Evolutionary conservation across 139 green algal genomes (phyloP).

Genomic region (Pleodorina starrii): DNA sequence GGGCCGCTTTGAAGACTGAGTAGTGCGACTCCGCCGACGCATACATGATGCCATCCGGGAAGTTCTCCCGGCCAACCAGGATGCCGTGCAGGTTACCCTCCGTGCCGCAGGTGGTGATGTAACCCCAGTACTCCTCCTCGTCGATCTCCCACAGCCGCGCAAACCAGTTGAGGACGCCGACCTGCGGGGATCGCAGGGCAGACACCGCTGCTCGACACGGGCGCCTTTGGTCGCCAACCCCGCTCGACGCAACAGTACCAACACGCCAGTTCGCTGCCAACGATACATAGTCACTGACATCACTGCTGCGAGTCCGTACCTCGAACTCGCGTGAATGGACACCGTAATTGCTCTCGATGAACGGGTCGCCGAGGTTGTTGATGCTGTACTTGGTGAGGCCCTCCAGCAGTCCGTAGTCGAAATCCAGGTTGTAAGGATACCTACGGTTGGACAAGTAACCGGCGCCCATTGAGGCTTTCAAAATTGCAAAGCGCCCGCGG

Average conservation of each 20-base stretch:
- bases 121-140: constrained; percentile 95
- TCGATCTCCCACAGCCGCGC: constrained; percentile 96
- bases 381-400: constrained; percentile 93
- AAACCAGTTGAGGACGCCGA: constrained; percentile 98
- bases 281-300: no score
- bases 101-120: constrained; percentile 99
- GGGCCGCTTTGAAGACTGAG: constrained; percentile 96
- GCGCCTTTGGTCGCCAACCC: no score
- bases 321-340: constrained; percentile 94
- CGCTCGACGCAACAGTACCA: not conserved
- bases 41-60: constrained; percentile 94
- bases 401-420: constrained; percentile 94
- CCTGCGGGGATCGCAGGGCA: constrained; percentile 67
- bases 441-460: no score
- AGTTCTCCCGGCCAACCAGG: constrained; percentile 90
- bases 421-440: constrained; percentile 99
- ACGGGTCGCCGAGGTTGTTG: constrained; percentile 98
- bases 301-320: no score
- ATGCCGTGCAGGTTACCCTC: constrained; percentile 99
- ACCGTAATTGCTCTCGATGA: constrained; percentile 98
- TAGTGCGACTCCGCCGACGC: constrained; percentile 95
- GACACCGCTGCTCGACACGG: no score
- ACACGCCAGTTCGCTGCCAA: no score
- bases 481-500: not conserved
- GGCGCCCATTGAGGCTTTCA: no score